These are phyloP conservation scores for Boletus tylopilopsis DNA, from an alignment of 768 basidiomycete genomes.

Conservation along the genomic window DNA sequence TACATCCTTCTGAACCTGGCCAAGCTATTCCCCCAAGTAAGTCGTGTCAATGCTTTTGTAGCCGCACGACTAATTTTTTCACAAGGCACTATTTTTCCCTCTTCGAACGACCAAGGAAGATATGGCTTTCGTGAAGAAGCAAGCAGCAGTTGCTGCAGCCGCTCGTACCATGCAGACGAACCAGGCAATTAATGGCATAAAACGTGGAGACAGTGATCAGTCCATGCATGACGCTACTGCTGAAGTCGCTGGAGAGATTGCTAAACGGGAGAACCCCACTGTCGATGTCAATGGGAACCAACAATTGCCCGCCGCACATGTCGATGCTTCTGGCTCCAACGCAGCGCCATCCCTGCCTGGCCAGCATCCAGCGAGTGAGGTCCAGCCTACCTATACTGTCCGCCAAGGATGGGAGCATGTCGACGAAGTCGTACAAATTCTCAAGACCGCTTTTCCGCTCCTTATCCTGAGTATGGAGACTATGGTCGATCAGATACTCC, in stretches of 20 bases:
- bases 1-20: constrained; percentile 87
- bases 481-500: constrained; percentile 90
- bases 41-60: constrained; percentile 19
- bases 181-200: constrained; percentile 29
- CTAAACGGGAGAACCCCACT: constrained; percentile 19
- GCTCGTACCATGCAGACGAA: constrained; percentile 35
- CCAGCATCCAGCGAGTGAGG: constrained; percentile 16
- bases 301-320: constrained; percentile 14
- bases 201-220: constrained; percentile 30
- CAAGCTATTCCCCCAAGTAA: constrained; percentile 87
- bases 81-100: constrained; percentile 93
- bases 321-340: constrained; percentile 16
- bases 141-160: constrained; percentile 34
- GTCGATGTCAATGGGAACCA: constrained; percentile 26
- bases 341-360: constrained; percentile 7
- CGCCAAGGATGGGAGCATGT: constrained; percentile 86
- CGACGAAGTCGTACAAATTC: constrained; percentile 88
- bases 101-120: constrained; percentile 83
- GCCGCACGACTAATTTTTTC: constrained; percentile 6
- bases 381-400: constrained; percentile 31
- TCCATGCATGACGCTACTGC: constrained; percentile 26
- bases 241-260: constrained; percentile 27
- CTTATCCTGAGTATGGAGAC: constrained; percentile 95
- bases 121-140: constrained; percentile 45
- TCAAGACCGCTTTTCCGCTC: constrained; percentile 95